phyloP scores from a whole-genome alignment of 345 rosid genomes.

The Carallia pectinifolia region DNA sequence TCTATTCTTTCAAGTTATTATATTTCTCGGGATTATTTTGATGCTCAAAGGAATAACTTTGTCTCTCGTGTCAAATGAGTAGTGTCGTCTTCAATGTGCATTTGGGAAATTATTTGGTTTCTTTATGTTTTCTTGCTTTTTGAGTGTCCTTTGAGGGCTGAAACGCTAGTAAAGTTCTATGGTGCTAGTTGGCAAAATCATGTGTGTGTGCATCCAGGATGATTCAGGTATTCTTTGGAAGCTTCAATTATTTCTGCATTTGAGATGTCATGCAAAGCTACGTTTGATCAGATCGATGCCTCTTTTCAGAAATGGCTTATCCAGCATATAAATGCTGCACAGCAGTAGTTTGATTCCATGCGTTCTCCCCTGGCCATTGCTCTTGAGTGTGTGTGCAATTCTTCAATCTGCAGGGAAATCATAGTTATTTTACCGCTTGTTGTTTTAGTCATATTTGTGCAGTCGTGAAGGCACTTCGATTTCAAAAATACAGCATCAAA shows the following conservation, averaged over 20 bases:
- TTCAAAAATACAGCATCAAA: too few relatives aligned
- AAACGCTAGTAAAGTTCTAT: background rate
- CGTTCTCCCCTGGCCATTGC: constrained; percentile 66
- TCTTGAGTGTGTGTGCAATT: constrained; percentile 63
- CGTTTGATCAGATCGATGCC: constrained; percentile 90
- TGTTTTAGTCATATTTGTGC: background rate
- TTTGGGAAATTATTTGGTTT: background rate
- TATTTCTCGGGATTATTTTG: too few relatives aligned
- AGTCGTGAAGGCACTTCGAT: background rate
- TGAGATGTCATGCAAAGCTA: constrained; percentile 78
- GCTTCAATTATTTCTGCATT: constrained; percentile 79
- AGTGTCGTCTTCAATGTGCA: background rate
- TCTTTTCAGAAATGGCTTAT: constrained; percentile 75
- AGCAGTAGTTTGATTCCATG: constrained; percentile 62
- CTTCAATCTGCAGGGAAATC: background rate
- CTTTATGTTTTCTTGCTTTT: background rate
- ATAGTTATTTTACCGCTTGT: background rate
- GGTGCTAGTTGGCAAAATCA: constrained; percentile 3
- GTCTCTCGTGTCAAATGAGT: constrained; percentile 2
- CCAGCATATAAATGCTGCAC: constrained; percentile 64
- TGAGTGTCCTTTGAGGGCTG: background rate
- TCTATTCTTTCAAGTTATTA: too few relatives aligned
- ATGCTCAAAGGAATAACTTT: background rate
- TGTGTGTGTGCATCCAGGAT: constrained; percentile 45
- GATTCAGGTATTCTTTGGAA: constrained; percentile 55